Conservation (phyloP, 1,284 basidiomycete genomes). For the Termitomyces sp. region DNA sequence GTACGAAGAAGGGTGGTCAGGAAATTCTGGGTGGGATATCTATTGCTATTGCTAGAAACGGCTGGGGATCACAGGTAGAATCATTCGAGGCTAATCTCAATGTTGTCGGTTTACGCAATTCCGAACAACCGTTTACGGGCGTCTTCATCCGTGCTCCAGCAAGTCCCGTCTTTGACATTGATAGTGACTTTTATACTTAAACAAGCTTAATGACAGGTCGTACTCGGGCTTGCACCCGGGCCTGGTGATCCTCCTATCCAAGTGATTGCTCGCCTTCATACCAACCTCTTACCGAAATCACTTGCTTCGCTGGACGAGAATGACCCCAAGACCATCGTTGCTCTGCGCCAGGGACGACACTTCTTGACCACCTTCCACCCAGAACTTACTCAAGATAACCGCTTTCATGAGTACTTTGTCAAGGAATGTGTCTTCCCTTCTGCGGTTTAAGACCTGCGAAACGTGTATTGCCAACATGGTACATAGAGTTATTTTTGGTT, state of each 20-base stretch:
- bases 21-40: slow-evolving; percentile 83
- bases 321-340: slow-evolving; percentile 74
- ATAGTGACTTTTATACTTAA: slow-evolving; percentile 3
- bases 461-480: neutral
- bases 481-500: neutral
- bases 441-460: slow-evolving; percentile 1
- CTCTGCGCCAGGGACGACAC: slow-evolving; percentile 80
- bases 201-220: slow-evolving; percentile 43
- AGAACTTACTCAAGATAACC: slow-evolving; percentile 82
- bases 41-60: slow-evolving; percentile 82
- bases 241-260: slow-evolving; percentile 48
- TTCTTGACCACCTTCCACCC: slow-evolving; percentile 94
- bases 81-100: slow-evolving; percentile 82
- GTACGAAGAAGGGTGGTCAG: slow-evolving; percentile 84
- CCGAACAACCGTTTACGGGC: slow-evolving; percentile 70
- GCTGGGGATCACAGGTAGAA: slow-evolving; percentile 84
- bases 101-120: slow-evolving; percentile 60
- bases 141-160: slow-evolving; percentile 96
- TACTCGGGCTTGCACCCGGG: slow-evolving; percentile 45
- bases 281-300: slow-evolving; percentile 50
- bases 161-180: slow-evolving; percentile 25
- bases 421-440: slow-evolving; percentile 50
- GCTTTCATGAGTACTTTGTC: slow-evolving; percentile 89
- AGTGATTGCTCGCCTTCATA: slow-evolving; percentile 72
- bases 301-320: slow-evolving; percentile 36